phyloP scores from a whole-genome alignment of 192 early-diverging fungal species.

The Rhizophagus sp. region DNA sequence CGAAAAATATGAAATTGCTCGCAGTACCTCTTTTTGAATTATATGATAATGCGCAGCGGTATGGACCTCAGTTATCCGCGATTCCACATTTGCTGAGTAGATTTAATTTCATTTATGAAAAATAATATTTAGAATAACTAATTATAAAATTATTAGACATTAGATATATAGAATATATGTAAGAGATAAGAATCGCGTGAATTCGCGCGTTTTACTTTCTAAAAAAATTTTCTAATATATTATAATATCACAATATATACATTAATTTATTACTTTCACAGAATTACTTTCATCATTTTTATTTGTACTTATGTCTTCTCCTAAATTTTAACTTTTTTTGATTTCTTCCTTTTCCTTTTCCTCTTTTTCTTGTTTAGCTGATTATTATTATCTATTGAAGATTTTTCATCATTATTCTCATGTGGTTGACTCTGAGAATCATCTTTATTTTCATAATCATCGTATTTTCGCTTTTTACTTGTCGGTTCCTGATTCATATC shows the following conservation, averaged over 20 bases:
- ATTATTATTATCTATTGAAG: not conserved
- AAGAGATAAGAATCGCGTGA: not conserved
- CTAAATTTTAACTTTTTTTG: not conserved
- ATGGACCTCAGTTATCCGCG: constrained; percentile 68
- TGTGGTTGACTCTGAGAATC: not conserved
- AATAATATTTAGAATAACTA: constrained; percentile 22
- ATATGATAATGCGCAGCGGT: constrained; percentile 75
- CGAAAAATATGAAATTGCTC: constrained; percentile 76
- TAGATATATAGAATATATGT: not conserved
- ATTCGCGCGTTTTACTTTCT: too few species aligned
- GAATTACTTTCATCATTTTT: not conserved
- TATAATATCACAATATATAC: not conserved
- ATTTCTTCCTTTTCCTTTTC: not conserved
- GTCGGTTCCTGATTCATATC: not conserved
- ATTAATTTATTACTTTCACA: too few species aligned
- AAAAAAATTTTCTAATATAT: not conserved
- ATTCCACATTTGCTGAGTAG: constrained; percentile 67
- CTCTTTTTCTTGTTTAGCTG: not conserved
- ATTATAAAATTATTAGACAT: not conserved
- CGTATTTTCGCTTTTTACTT: not conserved
- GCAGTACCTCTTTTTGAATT: constrained; percentile 82
- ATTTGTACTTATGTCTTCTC: not conserved
- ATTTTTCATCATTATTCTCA: not conserved
- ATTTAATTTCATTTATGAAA: constrained; percentile 46
- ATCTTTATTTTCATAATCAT: not conserved